Conservation (phyloP, 768 basidiomycete species). For the Butyriboletus loyo region DNA sequence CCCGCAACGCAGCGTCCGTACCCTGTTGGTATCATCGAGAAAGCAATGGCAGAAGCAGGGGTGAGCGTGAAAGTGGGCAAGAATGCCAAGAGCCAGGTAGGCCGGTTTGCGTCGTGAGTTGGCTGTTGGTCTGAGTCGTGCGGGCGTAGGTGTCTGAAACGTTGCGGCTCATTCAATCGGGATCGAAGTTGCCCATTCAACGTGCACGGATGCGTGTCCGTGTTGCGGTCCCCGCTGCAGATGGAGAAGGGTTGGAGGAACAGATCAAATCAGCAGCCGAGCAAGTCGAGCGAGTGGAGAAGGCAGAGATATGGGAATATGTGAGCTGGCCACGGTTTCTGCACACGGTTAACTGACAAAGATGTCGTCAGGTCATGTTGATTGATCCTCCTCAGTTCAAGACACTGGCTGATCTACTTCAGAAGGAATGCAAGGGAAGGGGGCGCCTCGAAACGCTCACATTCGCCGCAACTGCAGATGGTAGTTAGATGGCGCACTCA, state of each 20-base stretch:
- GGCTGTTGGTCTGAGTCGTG: not conserved
- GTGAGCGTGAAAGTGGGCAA: conserved; percentile 88
- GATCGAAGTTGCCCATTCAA: conserved; percentile 88
- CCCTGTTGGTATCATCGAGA: conserved; percentile 94
- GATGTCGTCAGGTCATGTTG: conserved; percentile 64
- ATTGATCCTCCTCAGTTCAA: conserved; percentile 94
- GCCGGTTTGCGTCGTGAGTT: conserved; percentile 5
- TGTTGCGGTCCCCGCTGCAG: conserved; percentile 64
- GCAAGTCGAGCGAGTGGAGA: conserved; percentile 81
- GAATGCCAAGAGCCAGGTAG: conserved; percentile 90
- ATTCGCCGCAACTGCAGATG: conserved; percentile 58
- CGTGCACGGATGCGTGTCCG: conserved; percentile 91
- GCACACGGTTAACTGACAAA: conserved; percentile 9
- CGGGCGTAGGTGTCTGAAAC: conserved; percentile 77
- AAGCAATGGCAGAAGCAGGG: conserved; percentile 93
- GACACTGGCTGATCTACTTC: conserved; percentile 82
- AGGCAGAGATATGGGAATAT: conserved; percentile 78
- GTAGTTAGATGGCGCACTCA: conserved; percentile 6
- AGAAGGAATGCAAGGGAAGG: conserved; percentile 86
- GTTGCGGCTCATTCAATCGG: conserved; percentile 76
- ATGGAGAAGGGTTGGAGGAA: conserved; percentile 66
- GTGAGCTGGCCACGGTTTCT: conserved; percentile 46
- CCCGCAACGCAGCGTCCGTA: conserved; percentile 87
- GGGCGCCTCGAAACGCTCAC: conserved; percentile 83
- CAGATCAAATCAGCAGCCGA: conserved; percentile 72